Base-by-base conservation (phyloP, 805 yeast genomes). In the Yueomyces sinensis region DNA sequence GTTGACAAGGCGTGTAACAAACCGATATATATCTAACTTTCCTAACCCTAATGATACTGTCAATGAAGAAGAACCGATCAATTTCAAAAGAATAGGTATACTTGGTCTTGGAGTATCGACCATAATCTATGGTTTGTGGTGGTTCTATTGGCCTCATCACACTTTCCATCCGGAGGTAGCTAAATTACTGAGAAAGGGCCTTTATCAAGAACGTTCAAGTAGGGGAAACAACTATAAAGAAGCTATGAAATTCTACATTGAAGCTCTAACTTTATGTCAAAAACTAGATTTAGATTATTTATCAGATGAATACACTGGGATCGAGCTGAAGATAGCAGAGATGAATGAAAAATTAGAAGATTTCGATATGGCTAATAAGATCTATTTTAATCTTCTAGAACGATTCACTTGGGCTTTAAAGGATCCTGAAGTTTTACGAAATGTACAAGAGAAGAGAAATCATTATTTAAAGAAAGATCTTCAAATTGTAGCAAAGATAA, bases 291-390 rank as follows among this genome's bases (percentile, higher is more conserved):
- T 83, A 61, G 68, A 71, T 41, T 66, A 66, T 7, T 44, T 78
- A 17, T 63, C 73, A 35, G 86, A 82, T 44, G 86, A 81, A 45
- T 84, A 80, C 51, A 84, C 95, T 0, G 96, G 95, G 0, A 72
- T 86, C 34, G 91, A 84, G 46, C 62, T 86, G 50, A 82, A 86
- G 46, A 61, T 82, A 23, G 93, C 77, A 9, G 94, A 84, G 49
- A 77, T 83, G 83, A 81, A 73, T 51, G 94, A 82, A 47, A 63
- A 76, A 25, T 57, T 83, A 46, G 66, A 63, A n/a, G 64, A 68
- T 72, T 41, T 46, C 16, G 66, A 68, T 9, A 78, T 76, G 32
- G 91, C 94, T 1, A 62, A 70, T 22, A 63, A 65, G 41, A 56
- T 81, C 7, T 84, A 81, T 57, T 63, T 70, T 36, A 82, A 76